Evolutionary conservation across 257 asterid genomes (phyloP), one percentile per base, ranked within the genome.

Genomic region (Ilex asprella): DNA sequence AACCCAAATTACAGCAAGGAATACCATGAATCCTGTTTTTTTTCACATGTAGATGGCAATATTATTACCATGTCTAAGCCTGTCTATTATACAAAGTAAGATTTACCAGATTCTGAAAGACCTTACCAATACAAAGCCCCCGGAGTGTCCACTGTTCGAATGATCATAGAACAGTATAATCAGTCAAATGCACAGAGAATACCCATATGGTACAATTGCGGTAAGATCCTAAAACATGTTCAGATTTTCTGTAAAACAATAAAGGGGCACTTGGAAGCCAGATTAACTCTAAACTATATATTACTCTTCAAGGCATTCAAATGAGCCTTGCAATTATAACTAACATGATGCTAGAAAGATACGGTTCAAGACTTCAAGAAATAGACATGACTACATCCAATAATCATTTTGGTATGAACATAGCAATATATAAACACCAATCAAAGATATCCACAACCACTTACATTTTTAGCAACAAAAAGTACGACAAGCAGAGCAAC

Each of bases 81-180:
- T 54, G 5, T 21, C 11, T 31, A 29, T 55, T 63, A 75, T 49
- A 50, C 7, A 62, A 56, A 64, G 50, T 7, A 31, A 65, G 54
- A 56, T 30, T 63, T 63, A 43, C 16, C 39, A 29, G 58, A 31
- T 12, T 12, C 29, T 12, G 60, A 67, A 44, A 58, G 67, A 55
- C 62, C 63, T 59, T 67, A 78, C 82, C 82, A 4, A 73, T 70
- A 52, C 82, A 78, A 65, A 78, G 79, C 31, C 74, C 76, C 10
- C 82, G 68, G 69, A 78, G 79, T 13, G 79, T 78, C 82, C 82
- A 78, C 82, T 73, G 82, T 53, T 68, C 47, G 41, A 64, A 61
- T 30, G 68, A 63, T 21, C 27, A 21, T 32, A 64, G 29, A 59
- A 30, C 3, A 12, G 30, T 59, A 60, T 63, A 47, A 60, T 76